A percentile compares a stretch with the other conserved stretches of the same genome.
phyloP scores from a whole-genome alignment of 345 rosid genomes.

The Euphorbia lathyris region DNA sequence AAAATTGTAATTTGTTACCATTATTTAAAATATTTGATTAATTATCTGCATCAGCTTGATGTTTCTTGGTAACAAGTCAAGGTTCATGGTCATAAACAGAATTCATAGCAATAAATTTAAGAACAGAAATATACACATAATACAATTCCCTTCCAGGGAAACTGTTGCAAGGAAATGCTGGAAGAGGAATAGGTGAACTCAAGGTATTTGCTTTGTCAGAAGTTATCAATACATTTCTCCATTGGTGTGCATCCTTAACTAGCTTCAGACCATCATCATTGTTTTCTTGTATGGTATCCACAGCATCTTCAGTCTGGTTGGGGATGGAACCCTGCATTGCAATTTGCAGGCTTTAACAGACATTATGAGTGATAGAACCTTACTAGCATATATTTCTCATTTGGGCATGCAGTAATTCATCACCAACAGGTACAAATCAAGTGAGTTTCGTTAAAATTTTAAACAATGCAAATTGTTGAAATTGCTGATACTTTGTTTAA shows the following conservation, averaged over 20 bases:
- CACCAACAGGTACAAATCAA: neutral
- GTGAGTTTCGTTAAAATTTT: neutral
- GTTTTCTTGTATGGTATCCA: conserved; percentile 22
- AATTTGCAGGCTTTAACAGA: neutral
- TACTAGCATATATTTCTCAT: neutral
- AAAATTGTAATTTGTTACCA: neutral
- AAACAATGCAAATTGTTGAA: neutral
- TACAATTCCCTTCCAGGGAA: conserved; percentile 58
- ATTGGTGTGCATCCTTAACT: conserved; percentile 26
- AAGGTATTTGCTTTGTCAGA: conserved; percentile 22
- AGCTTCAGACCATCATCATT: conserved; percentile 19
- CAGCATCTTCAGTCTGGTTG: conserved; percentile 38
- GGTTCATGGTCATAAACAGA: neutral
- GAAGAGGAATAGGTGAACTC: conserved; percentile 63
- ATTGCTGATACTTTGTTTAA: too few species aligned
- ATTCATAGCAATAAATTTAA: neutral
- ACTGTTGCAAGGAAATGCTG: conserved; percentile 34
- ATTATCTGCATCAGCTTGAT: neutral
- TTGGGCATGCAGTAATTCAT: neutral
- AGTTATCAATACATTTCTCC: conserved; percentile 32
- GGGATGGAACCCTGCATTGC: conserved; percentile 26
- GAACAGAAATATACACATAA: conserved; percentile 44
- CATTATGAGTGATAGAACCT: neutral
- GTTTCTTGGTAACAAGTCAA: neutral
- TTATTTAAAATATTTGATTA: neutral